These are phyloP conservation scores for Xanthoconium separans DNA, from an alignment of 1,284 basidiomycete species.

Conservation along the genomic window DNA sequence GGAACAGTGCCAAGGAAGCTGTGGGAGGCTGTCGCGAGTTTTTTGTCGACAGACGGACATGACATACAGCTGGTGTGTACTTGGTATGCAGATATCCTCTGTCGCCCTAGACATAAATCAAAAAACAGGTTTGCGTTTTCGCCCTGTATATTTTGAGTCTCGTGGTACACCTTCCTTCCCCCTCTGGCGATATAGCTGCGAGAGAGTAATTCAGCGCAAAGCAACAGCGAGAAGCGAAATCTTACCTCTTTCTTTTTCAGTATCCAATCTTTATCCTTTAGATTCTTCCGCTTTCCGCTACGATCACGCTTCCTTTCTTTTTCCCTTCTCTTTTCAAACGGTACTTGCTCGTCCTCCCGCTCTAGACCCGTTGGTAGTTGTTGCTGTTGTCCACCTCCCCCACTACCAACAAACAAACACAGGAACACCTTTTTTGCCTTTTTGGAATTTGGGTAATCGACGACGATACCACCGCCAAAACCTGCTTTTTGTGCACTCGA, in stretches of 20 bases:
- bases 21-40: constrained; percentile 54
- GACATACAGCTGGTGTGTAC: constrained; percentile 15
- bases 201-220: constrained; percentile 4
- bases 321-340: constrained; percentile 70
- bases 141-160: constrained; percentile 81
- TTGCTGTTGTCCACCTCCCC: constrained; percentile 52
- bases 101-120: constrained; percentile 33
- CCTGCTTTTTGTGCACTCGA: constrained; percentile 91
- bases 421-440: constrained; percentile 93
- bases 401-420: constrained; percentile 84
- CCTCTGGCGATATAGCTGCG: constrained; percentile 73
- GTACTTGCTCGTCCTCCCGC: constrained; percentile 56
- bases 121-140: constrained; percentile 69
- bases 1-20: constrained; percentile 65
- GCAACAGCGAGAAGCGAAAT: background rate
- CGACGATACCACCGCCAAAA: constrained; percentile 95
- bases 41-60: constrained; percentile 41
- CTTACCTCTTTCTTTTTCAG: constrained; percentile 80
- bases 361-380: constrained; percentile 73
- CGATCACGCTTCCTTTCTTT: constrained; percentile 55
- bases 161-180: constrained; percentile 78
- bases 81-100: constrained; percentile 1
- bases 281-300: constrained; percentile 59
- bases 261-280: constrained; percentile 80
- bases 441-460: constrained; percentile 96